Evolutionary conservation across 1,139 yeast genomes (phyloP).

Genomic region (Debaryomyces robertsiae): DNA sequence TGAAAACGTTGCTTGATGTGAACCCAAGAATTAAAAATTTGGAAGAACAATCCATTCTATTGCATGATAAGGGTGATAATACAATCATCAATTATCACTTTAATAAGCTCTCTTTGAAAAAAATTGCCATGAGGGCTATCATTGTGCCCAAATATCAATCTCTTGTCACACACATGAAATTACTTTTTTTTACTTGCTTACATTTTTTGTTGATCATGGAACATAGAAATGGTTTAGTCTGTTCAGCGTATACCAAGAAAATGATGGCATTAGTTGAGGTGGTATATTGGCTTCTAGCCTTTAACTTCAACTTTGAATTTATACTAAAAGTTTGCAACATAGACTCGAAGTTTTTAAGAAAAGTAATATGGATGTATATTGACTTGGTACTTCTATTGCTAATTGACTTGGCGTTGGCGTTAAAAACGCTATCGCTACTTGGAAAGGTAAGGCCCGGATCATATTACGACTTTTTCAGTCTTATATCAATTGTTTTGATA

Average conservation of each 20-base stretch:
- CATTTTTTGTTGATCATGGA: slow-evolving; percentile 36
- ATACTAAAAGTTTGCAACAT: slow-evolving; percentile 45
- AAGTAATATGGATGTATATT: slow-evolving; percentile 46
- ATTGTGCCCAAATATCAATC: slow-evolving; percentile 49
- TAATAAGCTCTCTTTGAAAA: slow-evolving; percentile 32
- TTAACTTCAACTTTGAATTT: slow-evolving; percentile 42
- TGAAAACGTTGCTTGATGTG: slow-evolving; percentile 26
- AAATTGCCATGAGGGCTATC: slow-evolving; percentile 34
- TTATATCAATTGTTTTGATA: slow-evolving; percentile 54
- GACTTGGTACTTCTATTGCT: slow-evolving; percentile 37
- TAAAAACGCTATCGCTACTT: slow-evolving; percentile 21
- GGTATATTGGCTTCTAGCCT: slow-evolving; percentile 37
- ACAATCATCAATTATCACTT: slow-evolving; percentile 39
- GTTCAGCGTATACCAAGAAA: not conserved
- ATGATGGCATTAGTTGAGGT: slow-evolving; percentile 20
- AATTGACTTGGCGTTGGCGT: slow-evolving; percentile 33
- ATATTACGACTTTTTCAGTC: slow-evolving; percentile 40
- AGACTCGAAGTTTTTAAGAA: slow-evolving; percentile 39
- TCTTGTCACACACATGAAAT: slow-evolving; percentile 41
- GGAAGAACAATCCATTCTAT: slow-evolving; percentile 3
- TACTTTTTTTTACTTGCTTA: slow-evolving; percentile 33
- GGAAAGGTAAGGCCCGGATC: slow-evolving; percentile 15
- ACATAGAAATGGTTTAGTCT: slow-evolving; percentile 19
- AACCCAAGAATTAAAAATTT: slow-evolving; percentile 13
- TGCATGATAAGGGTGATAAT: slow-evolving; percentile 6